Evolutionary conservation across 805 yeast species (phyloP).

Genomic region (Yamadazyma paraphyllophila): DNA sequence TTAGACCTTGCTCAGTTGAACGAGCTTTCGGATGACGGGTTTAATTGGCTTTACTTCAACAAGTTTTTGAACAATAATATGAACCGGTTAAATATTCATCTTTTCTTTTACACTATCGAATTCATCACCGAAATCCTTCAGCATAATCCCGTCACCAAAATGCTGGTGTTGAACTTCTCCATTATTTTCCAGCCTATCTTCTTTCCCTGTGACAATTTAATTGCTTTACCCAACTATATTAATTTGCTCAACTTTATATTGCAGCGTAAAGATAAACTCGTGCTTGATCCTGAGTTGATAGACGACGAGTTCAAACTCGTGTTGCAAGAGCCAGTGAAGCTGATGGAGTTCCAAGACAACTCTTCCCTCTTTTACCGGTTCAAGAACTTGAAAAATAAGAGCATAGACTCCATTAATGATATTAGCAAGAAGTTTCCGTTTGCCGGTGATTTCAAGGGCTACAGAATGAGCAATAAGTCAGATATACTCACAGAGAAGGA

Average conservation of each 20-base stretch:
- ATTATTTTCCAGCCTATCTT: constrained; percentile 34
- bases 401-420: constrained; percentile 16
- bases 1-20: constrained; percentile 1
- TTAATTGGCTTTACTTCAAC: constrained; percentile 7
- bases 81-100: not conserved
- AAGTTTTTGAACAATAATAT: constrained; percentile 5
- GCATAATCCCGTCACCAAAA: constrained; percentile 22
- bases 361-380: constrained; percentile 11
- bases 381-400: constrained; percentile 15
- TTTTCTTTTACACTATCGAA: constrained; percentile 14
- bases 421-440: constrained; percentile 5
- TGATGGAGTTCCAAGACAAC: not conserved
- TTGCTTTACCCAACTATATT: constrained; percentile 17
- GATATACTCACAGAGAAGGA: not conserved
- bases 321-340: not conserved
- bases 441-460: constrained; percentile 7
- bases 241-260: constrained; percentile 19
- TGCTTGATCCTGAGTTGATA: constrained; percentile 1
- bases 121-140: constrained; percentile 16
- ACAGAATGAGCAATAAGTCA: constrained; percentile 11
- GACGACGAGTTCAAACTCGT: constrained; percentile 3
- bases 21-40: constrained; percentile 1
- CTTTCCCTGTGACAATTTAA: constrained; percentile 17
- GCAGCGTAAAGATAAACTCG: constrained; percentile 10
- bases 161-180: constrained; percentile 27